Evolutionary conservation across 805 yeast species (phyloP), one percentile per base, ranked within the genome.

Genomic region (Diddensiella santjacobensis): DNA sequence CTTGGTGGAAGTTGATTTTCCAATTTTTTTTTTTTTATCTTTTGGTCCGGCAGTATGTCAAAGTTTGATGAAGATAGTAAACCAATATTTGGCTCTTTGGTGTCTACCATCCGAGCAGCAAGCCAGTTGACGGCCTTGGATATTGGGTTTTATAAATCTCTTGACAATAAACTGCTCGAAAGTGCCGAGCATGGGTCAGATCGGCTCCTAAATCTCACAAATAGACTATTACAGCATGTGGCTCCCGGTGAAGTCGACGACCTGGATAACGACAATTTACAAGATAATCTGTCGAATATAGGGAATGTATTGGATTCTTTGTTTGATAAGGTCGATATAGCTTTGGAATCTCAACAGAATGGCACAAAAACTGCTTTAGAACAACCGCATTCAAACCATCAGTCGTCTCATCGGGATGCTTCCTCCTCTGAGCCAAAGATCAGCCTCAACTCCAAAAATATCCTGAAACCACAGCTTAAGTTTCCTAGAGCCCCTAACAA

Each of bases 71-170:
- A 51, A 19, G 56, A 58, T 36, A 30, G 52, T 39, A 46, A 53
- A 36, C 55, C 47, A 36, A 53, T 63, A 11, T 61, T 79, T 17
- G 77, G 81, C 8, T 64, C 73, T 49, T 69, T 81, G n/a, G 73
- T 79, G 42, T 71, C 75, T 8, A 69, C 82, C 2, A 78, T 86
- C 35, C 71, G 95, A 51, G 76, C 84, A 2, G 74, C 95, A 0
- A 71, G 83, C 2, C 80, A 85, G 1, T 65, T 90, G 38, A 84
- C 86, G 1, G 79, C 87, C 0, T 85, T 85, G 48, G 98, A 91
- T 69, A 74, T 89, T n/a, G 78, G 75, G 24, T 93, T 90, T 59
- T 79, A 81, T 64, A 71, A 74, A 40, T 79, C 86, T 41, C 60
- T 87, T 10, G 91, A 87, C 58, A 53, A 59, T 0, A 60, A 71